phyloP scores from a whole-genome alignment of 441 rosid species.

The Euphorbia schlechtendalii region DNA sequence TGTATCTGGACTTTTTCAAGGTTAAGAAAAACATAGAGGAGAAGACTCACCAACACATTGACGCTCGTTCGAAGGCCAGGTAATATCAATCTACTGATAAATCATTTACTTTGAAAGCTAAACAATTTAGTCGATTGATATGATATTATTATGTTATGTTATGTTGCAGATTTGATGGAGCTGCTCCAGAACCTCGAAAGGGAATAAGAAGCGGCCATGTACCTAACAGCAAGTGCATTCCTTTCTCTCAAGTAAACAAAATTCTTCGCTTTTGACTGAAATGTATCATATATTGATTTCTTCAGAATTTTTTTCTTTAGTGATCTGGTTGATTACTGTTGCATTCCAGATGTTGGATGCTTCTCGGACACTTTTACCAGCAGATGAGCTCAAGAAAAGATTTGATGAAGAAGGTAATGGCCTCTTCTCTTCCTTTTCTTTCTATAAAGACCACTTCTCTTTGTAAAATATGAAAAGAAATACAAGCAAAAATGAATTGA shows the following conservation, averaged over 20 bases:
- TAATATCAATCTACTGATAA: too few species aligned
- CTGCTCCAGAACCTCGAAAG: conserved; percentile 82
- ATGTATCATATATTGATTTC: too few species aligned
- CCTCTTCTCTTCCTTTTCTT: conserved; percentile 12
- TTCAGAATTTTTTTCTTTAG: too few species aligned
- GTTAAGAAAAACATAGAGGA: too few species aligned
- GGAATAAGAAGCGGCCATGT: conserved; percentile 89
- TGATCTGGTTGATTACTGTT: conserved; percentile 13
- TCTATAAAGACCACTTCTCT: too few species aligned
- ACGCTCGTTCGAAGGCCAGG: conserved; percentile 84
- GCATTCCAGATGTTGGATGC: conserved; percentile 64
- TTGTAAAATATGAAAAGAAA: too few species aligned
- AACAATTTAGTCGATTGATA: too few species aligned
- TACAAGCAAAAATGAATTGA: too few species aligned
- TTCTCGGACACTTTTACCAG: conserved; percentile 62
- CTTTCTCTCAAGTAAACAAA: conserved; percentile 72
- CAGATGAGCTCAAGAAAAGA: conserved; percentile 66
- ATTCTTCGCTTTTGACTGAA: too few species aligned
- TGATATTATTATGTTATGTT: too few species aligned
- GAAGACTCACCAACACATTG: conserved; percentile 62
- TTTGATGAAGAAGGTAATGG: conserved; percentile 68
- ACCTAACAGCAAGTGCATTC: conserved; percentile 88
- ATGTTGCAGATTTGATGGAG: conserved; percentile 70
- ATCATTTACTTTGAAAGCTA: too few species aligned
- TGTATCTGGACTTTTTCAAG: too few species aligned